phyloP scores from a whole-genome alignment of 495 filamentous ascomycete genomes.

The Parathielavia hyrcaniae region DNA sequence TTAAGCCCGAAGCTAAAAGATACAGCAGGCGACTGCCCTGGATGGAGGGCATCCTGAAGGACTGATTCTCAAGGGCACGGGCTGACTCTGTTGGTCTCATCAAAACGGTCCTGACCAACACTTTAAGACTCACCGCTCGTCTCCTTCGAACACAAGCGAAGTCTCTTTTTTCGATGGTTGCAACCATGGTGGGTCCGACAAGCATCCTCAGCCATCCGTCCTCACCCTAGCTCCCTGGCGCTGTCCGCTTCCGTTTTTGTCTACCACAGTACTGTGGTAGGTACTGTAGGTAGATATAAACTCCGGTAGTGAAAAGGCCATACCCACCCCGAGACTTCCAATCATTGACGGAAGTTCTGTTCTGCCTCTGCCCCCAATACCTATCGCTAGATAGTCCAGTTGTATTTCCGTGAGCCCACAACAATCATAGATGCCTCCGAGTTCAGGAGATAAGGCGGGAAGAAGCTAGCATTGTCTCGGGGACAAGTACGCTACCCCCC shows the following conservation, averaged over 20 bases:
- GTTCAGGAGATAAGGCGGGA: slow-evolving; percentile 4
- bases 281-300: too few relatives aligned
- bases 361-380: too few relatives aligned
- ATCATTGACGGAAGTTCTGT: too few relatives aligned
- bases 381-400: too few relatives aligned
- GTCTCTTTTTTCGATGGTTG: slow-evolving; percentile 5
- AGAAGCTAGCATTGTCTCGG: not conserved
- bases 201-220: not conserved
- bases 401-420: too few relatives aligned
- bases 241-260: not conserved
- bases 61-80: too few relatives aligned
- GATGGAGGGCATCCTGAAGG: not conserved
- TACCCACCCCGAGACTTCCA: too few relatives aligned
- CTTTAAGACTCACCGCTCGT: slow-evolving; percentile 1
- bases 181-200: slow-evolving; percentile 4
- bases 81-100: not conserved
- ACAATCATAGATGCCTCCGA: not conserved
- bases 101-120: not conserved
- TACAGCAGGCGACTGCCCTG: too few relatives aligned
- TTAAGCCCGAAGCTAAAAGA: too few relatives aligned
- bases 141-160: slow-evolving; percentile 3
- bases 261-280: too few relatives aligned
- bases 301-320: too few relatives aligned
- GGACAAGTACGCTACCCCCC: not conserved
- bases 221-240: not conserved